These are phyloP conservation scores for Halenospora varia DNA, from an alignment of 495 filamentous ascomycete species.

Conservation along the genomic window DNA sequence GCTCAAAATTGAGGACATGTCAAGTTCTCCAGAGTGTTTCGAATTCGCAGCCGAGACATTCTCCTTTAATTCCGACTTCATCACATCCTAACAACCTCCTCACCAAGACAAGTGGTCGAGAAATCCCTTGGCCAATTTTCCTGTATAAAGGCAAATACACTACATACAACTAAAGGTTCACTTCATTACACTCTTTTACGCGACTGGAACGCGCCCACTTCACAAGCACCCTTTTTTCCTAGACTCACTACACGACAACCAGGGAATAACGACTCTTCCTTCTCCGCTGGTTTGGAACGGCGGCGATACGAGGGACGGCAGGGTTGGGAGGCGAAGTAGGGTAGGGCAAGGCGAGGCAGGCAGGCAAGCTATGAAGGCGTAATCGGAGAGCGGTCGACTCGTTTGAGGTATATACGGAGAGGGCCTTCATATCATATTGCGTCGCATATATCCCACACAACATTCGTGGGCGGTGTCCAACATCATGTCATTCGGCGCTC, in stretches of 20 bases:
- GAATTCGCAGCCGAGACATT: constrained; percentile 9
- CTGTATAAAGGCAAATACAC: not conserved
- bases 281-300: constrained; percentile 7
- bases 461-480: not conserved
- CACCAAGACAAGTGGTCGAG: constrained; percentile 7
- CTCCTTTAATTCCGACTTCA: constrained; percentile 9
- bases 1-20: constrained; percentile 2
- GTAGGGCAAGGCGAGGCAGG: not conserved
- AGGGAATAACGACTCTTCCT: not conserved
- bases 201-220: constrained; percentile 17
- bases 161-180: not conserved
- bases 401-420: not conserved
- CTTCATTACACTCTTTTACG: constrained; percentile 7
- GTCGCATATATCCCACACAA: not conserved
- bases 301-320: not conserved
- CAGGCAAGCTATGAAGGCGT: not conserved
- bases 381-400: not conserved
- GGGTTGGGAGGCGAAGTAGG: not conserved
- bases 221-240: constrained; percentile 1
- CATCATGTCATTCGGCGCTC: not conserved
- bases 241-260: not conserved
- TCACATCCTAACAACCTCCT: constrained; percentile 8
- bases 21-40: constrained; percentile 6
- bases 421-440: not conserved
- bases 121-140: not conserved